Conservation (phyloP, 768 basidiomycete genomes). For the Tephrocybe sp. region DNA sequence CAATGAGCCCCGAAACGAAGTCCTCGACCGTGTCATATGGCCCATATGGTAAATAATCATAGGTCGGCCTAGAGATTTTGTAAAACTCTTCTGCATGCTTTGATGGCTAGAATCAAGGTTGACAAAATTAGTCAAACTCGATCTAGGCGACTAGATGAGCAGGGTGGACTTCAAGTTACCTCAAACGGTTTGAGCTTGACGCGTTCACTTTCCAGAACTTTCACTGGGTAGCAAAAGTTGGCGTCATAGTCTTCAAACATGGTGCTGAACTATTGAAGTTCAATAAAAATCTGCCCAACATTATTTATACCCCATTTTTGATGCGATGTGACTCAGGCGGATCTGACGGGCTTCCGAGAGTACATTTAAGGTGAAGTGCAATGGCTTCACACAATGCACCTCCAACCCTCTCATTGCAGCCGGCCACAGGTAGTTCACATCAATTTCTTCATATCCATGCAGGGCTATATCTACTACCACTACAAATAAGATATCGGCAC, state of each 20-base stretch:
- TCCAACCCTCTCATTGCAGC: too few relatives aligned
- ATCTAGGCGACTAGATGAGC: too few relatives aligned
- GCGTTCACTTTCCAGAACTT: constrained; percentile 42
- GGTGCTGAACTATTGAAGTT: not conserved
- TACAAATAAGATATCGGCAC: too few relatives aligned
- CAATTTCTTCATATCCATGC: too few relatives aligned
- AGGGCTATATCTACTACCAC: too few relatives aligned
- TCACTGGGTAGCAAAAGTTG: constrained; percentile 51
- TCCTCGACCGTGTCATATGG: constrained; percentile 5
- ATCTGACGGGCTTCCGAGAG: not conserved
- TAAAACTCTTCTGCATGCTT: constrained; percentile 9
- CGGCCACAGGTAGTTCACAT: too few relatives aligned
- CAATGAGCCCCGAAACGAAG: constrained; percentile 1
- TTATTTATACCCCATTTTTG: not conserved
- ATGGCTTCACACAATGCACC: too few relatives aligned
- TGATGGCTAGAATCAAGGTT: constrained; percentile 17
- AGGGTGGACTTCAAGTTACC: too few relatives aligned
- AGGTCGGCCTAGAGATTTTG: constrained; percentile 4
- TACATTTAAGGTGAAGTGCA: too few relatives aligned
- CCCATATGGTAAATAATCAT: constrained; percentile 6
- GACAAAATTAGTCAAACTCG: constrained; percentile 33
- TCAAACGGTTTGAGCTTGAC: constrained; percentile 52
- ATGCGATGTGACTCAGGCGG: not conserved
- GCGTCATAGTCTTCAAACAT: constrained; percentile 25
- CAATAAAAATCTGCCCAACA: not conserved